Base-by-base conservation (phyloP, 345 rosid genomes). In the Arabis alpina region DNA sequence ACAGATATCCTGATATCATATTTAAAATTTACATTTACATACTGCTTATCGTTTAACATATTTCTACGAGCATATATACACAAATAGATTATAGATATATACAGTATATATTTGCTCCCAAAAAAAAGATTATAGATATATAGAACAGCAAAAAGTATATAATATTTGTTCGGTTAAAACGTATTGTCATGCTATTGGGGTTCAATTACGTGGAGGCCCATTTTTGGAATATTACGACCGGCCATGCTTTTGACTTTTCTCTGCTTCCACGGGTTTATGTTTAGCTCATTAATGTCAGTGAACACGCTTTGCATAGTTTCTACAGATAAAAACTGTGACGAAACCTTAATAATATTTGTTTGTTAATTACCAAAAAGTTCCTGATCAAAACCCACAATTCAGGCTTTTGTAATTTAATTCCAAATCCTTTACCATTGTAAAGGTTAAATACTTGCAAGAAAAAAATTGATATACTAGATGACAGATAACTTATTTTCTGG, bases 241-340 rank as follows among this genome's bases (percentile, higher is more conserved):
- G 12, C 64, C 70, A 64, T 55, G 58, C 43, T 55, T 27, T 72
- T 64, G 76, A 72, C 65, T 64, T 72, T 64, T 24, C 54, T 54
- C 14, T 72, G 76, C 64, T 40, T 63, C 63, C 50, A 72, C 70
- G 40, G 39, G 40, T 72, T 64, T 64, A 57, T 72, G 70, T 55
- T 72, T 47, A 45, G 15, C 42, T 72, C 76, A 54, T 72, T 43
- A 32, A 71, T 71, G 61, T 24, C 30, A 19, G 54, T 36, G 62
- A 61, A 71, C 48, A 62, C 69, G 63, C 62, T 62, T 62, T 47
- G 32, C 39, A 52, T 71, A 61, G 54, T 71, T 42, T 71, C 62
- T 23, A 71, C 68, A 32, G 25, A 28, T 32, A 54, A 40, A 40
- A 34, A 36, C 5, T 24, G 41, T 48, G 56, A 43, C 73, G 28